A percentile compares a stretch with the other conserved stretches of the same genome.
Evolutionary conservation across 768 basidiomycete genomes (phyloP).

Genomic region (Fomitopsis pulvina): DNA sequence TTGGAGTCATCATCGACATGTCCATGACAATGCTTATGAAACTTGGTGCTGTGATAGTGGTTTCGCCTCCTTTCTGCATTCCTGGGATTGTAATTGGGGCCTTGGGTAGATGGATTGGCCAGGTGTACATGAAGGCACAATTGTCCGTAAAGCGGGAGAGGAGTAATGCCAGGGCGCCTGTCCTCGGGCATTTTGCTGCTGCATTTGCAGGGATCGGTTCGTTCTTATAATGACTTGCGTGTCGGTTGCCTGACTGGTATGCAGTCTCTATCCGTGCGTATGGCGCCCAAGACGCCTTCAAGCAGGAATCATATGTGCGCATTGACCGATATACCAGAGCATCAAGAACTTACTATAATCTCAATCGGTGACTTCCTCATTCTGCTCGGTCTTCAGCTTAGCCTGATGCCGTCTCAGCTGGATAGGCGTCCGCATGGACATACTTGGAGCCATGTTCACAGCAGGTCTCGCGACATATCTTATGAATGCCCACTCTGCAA

Average conservation of each 20-base stretch:
- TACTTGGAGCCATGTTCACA: slow-evolving; percentile 50
- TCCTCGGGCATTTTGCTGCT: slow-evolving; percentile 47
- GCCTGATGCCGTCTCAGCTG: slow-evolving; percentile 17
- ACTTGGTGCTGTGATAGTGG: slow-evolving; percentile 30
- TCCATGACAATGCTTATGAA: slow-evolving; percentile 26
- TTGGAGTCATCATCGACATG: slow-evolving; percentile 25
- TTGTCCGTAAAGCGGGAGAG: slow-evolving; percentile 52
- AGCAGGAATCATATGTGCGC: slow-evolving; percentile 33
- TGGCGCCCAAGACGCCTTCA: slow-evolving; percentile 41
- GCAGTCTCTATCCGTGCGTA: slow-evolving; percentile 51
- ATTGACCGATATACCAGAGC: slow-evolving; percentile 42
- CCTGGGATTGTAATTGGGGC: slow-evolving; percentile 31
- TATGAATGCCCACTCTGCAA: slow-evolving; percentile 31
- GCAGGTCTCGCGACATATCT: slow-evolving; percentile 50
- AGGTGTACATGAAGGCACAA: slow-evolving; percentile 52
- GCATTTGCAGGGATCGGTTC: slow-evolving; percentile 44
- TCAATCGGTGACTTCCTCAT: slow-evolving; percentile 26
- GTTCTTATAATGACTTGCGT: slow-evolving; percentile 1
- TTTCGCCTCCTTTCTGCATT: slow-evolving; percentile 35
- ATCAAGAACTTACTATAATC: slow-evolving; percentile 39
- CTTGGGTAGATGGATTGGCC: slow-evolving; percentile 37
- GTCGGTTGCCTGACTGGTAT: too few species aligned
- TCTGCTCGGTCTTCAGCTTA: background rate
- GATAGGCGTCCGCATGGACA: slow-evolving; percentile 46
- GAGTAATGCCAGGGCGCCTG: slow-evolving; percentile 44